phyloP scores from a whole-genome alignment of 169 alveolate species.

The Plasmodium coatneyi region DNA sequence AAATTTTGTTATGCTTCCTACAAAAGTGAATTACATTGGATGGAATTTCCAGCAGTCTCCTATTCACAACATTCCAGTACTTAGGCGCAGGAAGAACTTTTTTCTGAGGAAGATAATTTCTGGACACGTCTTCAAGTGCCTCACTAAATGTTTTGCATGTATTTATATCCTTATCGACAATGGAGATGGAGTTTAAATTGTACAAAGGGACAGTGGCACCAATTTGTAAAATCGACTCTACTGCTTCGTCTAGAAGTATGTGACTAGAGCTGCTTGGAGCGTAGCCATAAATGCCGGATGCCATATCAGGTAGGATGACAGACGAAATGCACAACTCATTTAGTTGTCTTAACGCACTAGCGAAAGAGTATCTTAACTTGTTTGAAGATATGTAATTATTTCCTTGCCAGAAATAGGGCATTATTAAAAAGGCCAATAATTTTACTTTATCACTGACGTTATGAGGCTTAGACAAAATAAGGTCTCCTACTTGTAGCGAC shows the following conservation, averaged over 20 bases:
- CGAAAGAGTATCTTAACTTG: constrained; percentile 67
- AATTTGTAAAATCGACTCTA: constrained; percentile 48
- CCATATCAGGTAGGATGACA: constrained; percentile 54
- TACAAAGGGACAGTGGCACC: constrained; percentile 48
- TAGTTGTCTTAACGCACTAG: constrained; percentile 65
- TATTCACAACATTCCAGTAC: constrained; percentile 63
- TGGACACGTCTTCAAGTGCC: constrained; percentile 49
- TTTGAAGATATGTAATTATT: constrained; percentile 60
- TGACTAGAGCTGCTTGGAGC: constrained; percentile 20
- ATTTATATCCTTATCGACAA: constrained; percentile 63
- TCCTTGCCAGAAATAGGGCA: constrained; percentile 77
- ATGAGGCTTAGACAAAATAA: constrained; percentile 59
- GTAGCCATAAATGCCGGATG: constrained; percentile 74
- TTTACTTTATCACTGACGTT: constrained; percentile 67
- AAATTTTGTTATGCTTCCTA: constrained; percentile 57
- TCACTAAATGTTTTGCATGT: constrained; percentile 72
- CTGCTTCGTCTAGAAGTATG: constrained; percentile 48
- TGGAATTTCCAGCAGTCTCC: constrained; percentile 66
- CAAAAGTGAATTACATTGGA: constrained; percentile 69
- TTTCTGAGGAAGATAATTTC: constrained; percentile 67
- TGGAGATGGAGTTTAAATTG: constrained; percentile 52
- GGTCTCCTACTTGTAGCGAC: constrained; percentile 68
- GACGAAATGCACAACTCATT: constrained; percentile 71
- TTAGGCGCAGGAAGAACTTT: constrained; percentile 71
- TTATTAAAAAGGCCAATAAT: constrained; percentile 71